Evolutionary conservation across 2,329 filamentous ascomycete species (phyloP), one percentile per base, ranked within the genome.

Genomic region (Clonostachys rhizophaga): DNA sequence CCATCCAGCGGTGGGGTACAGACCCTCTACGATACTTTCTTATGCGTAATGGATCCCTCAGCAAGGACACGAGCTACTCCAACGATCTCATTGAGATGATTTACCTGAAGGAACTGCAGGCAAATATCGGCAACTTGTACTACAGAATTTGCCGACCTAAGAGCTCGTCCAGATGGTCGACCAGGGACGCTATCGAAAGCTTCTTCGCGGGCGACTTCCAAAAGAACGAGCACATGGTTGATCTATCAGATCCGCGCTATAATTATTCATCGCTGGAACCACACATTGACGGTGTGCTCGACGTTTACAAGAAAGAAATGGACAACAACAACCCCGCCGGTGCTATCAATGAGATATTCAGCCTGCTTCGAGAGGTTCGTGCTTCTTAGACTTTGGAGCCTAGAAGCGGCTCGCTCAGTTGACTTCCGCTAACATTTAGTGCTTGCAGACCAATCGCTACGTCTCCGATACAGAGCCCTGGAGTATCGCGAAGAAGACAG

Each of bases 11-110:
- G 7, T 99, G 91, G 68, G 91, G 90, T 3, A 74, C 91, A 5
- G 95, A 99, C 63, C 78, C 84, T 1, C 83, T 99, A 76, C 86
- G 94, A 10, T 97, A 88, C 68, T 99, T 92, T 65, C 79, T 99
- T 53, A 81, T 90, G 52, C 81, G 86, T 51, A 86, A 91, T 51
- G 91, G 90, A 40, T 87, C 84, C 18, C 81, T 96, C 34, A 70
- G 71, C 13, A 74, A 88, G 48, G 94, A 99, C 61, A 79, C 89
- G 33, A 84, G 91, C 63, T 99, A 97, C 60, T 85, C 86, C 51
- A 99, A 97, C 62, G 68, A 76, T 13, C 75, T 80, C 49, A 86
- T 99, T 51, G 81, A 87, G 41, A 74, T 80, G 13, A 76, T 83
- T 49, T 96, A 97, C 67, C 87, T 86, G 60, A 94, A 91, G 58